A percentile compares a stretch with the other conserved stretches of the same genome.
Conservation (phyloP, 2,329 filamentous ascomycete genomes). For the Paramyrothecium roridum region DNA sequence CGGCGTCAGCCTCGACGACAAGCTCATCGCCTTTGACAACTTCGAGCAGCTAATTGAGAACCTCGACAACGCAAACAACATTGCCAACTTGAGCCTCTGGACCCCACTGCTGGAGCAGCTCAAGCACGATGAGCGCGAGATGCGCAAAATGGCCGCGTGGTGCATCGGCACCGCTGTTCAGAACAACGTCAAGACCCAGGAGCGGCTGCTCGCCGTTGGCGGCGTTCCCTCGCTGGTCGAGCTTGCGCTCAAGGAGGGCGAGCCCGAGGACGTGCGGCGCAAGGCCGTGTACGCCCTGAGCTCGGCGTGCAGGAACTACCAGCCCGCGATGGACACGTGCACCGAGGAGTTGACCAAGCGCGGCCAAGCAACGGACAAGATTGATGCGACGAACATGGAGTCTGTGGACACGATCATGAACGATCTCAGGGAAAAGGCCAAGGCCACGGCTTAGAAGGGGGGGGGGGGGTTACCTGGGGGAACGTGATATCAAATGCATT, state of each 20-base stretch:
- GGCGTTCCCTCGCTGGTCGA: conserved; percentile 69
- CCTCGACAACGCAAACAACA: conserved; percentile 96
- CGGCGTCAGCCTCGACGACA: conserved; percentile 68
- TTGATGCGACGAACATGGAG: conserved; percentile 88
- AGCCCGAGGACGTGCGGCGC: conserved; percentile 64
- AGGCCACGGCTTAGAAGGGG: conserved; percentile 21
- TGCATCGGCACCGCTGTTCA: conserved; percentile 92
- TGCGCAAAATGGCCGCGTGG: conserved; percentile 88
- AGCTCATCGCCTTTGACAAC: conserved; percentile 86
- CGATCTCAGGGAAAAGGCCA: conserved; percentile 55
- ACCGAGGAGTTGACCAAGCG: conserved; percentile 57
- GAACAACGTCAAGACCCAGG: conserved; percentile 87
- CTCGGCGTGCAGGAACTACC: conserved; percentile 83
- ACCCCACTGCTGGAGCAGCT: conserved; percentile 71
- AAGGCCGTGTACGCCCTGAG: conserved; percentile 91
- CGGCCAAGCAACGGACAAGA: conserved; percentile 52
- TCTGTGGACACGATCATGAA: conserved; percentile 74
- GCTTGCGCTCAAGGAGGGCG: conserved; percentile 58
- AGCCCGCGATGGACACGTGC: conserved; percentile 72
- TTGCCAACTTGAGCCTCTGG: conserved; percentile 78
- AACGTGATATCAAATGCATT: conserved; percentile 19
- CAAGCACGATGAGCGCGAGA: conserved; percentile 62
- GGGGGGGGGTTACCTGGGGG: too few relatives aligned
- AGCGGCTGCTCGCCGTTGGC: conserved; percentile 60
- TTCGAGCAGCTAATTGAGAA: conserved; percentile 89